These are phyloP conservation scores for Hydnum rufescens DNA, from an alignment of 768 basidiomycete genomes.

Conservation along the genomic window DNA sequence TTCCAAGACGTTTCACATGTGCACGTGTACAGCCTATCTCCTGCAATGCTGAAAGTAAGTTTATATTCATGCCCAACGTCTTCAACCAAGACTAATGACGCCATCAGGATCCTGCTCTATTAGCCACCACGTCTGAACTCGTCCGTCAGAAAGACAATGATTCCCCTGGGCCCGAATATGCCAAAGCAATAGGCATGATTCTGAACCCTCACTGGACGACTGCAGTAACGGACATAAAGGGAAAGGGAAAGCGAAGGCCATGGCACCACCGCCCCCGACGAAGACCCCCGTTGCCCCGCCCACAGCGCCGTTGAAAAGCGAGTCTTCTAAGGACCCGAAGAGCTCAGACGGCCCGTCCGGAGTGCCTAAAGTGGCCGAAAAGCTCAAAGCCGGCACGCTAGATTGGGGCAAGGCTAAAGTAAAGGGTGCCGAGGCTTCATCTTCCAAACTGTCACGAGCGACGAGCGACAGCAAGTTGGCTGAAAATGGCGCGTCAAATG, in stretches of 20 bases:
- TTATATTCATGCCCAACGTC: not conserved
- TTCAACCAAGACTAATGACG: not conserved
- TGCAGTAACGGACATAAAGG: conserved; percentile 8
- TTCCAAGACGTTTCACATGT: conserved; percentile 40
- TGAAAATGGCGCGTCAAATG: too few relatives aligned
- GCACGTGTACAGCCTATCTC: conserved; percentile 55
- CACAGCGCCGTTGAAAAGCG: conserved; percentile 11
- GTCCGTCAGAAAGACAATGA: conserved; percentile 21
- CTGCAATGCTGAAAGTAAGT: conserved; percentile 39
- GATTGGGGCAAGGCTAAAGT: conserved; percentile 42
- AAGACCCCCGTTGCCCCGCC: conserved; percentile 11
- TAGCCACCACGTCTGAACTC: conserved; percentile 20
- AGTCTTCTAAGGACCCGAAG: conserved; percentile 10
- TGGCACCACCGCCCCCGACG: not conserved
- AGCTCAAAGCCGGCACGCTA: conserved; percentile 27
- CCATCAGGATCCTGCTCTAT: conserved; percentile 26
- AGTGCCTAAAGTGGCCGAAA: not conserved
- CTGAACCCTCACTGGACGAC: conserved; percentile 18
- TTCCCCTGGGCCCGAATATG: conserved; percentile 21
- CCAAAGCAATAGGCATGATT: conserved; percentile 29
- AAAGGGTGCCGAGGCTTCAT: conserved; percentile 19
- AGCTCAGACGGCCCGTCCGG: conserved; percentile 15
- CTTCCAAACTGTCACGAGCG: too few relatives aligned
- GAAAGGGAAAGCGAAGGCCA: conserved; percentile 7
- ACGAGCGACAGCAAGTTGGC: too few relatives aligned